A percentile compares a stretch with the other conserved stretches of the same genome.
Evolutionary conservation across 371 early-diverging fungal species (phyloP).

Genomic region (Dichotomocladium elegans): DNA sequence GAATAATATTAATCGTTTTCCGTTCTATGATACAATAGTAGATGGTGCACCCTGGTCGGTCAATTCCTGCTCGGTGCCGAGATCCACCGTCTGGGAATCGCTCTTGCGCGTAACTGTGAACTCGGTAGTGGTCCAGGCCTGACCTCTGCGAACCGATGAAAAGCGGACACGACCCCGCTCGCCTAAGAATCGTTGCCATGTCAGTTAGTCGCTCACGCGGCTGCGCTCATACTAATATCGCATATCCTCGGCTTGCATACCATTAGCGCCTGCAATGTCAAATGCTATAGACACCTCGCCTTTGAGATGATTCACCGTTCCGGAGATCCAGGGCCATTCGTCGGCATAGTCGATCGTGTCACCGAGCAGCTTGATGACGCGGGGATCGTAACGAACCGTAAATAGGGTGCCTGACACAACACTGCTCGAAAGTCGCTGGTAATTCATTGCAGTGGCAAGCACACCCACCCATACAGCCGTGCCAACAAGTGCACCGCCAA

Average conservation of each 20-base stretch:
- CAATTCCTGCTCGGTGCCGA: slow-evolving; percentile 28
- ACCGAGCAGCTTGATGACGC: slow-evolving; percentile 54
- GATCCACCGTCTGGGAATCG: slow-evolving; percentile 27
- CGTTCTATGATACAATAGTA: neutral
- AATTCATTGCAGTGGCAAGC: slow-evolving; percentile 57
- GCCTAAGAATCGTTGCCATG: too few relatives aligned
- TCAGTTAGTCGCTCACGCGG: too few relatives aligned
- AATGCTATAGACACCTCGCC: slow-evolving; percentile 60
- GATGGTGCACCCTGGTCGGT: slow-evolving; percentile 36
- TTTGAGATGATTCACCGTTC: slow-evolving; percentile 66
- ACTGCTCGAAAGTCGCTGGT: slow-evolving; percentile 61
- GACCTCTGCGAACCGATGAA: slow-evolving; percentile 29
- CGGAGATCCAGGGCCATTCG: slow-evolving; percentile 66
- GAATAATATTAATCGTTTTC: too few relatives aligned
- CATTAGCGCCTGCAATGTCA: slow-evolving; percentile 51
- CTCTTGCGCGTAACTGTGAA: slow-evolving; percentile 35
- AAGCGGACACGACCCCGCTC: slow-evolving; percentile 43
- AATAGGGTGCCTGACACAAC: slow-evolving; percentile 63
- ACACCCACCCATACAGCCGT: slow-evolving; percentile 58
- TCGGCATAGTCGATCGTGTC: slow-evolving; percentile 57
- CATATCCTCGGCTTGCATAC: slow-evolving; percentile 16
- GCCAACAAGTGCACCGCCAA: slow-evolving; percentile 49
- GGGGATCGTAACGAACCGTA: slow-evolving; percentile 57
- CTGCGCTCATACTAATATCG: too few relatives aligned
- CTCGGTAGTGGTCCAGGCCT: slow-evolving; percentile 32